Evolutionary conservation across 768 basidiomycete species (phyloP), one percentile per base, ranked within the genome.

Genomic region (Exidia glandulosa): DNA sequence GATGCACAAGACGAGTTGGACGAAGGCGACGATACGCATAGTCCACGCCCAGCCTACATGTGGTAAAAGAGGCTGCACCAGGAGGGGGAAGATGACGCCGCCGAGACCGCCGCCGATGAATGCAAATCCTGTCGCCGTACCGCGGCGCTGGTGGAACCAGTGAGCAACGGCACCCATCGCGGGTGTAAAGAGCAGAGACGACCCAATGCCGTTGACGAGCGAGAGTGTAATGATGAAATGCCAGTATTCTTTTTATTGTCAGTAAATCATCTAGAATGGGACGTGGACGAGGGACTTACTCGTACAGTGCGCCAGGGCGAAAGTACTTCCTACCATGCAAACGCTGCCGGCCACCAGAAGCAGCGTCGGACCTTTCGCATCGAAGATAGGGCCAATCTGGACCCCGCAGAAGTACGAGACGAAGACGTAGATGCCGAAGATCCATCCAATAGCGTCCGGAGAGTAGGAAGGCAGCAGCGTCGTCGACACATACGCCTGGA

Each of bases 391-490:
- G 36, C 36, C 36, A 19, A 37, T 37, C 19, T 37, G 36, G 12
- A 37, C 10, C 12, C 36, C 36, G 36, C 36, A 37, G 36, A 37
- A 37, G 36, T 37, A 37, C 19, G 36, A 37, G 36, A 37, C 36
- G 36, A 37, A 37, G 10, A 37, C 36, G 36, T 37, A 37, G 36
- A 37, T 10, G 36, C 36, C 36, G 19, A 37, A 37, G 36, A 37
- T 37, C 57, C 57, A 58, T 5, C 36, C 37, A 33, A 58, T 58
- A 14, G 57, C 57, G n/a, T 41, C 45, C 12, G 57, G 34, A 16
- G 57, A 58, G 57, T 58, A 58, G 14, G 57, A 58, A 3, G 57
- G 57, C n/a, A 58, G 36, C 36, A 58, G 41, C 14, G 57, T 58
- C 29, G 37, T 34, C 16, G 45, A 23, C 25, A 41, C 37, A 30